phyloP scores from a whole-genome alignment of 305 asterid genomes.

The Stenogyne calaminthoides region DNA sequence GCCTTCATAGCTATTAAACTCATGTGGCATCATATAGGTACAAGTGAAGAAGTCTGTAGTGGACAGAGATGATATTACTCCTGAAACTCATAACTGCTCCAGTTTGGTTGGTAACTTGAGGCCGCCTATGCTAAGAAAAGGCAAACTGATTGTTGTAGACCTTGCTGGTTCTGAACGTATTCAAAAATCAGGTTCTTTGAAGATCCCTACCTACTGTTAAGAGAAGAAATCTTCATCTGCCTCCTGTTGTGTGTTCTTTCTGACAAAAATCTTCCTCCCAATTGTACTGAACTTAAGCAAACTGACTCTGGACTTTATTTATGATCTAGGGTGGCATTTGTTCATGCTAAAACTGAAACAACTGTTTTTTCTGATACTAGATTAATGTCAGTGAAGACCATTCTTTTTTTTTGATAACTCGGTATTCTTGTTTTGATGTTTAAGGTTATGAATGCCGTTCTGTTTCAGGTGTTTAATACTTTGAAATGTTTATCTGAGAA shows the following conservation, averaged over 20 bases:
- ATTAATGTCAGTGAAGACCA: conserved; percentile 7
- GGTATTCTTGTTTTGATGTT: conserved; percentile 23
- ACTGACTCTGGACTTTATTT: conserved; percentile 5
- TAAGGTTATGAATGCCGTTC: conserved; percentile 26
- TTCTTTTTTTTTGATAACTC: conserved; percentile 22
- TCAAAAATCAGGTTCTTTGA: conserved; percentile 79
- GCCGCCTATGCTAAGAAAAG: conserved; percentile 84
- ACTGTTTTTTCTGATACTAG: not conserved
- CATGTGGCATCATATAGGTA: conserved; percentile 55
- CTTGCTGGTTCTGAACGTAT: conserved; percentile 99
- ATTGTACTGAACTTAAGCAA: conserved; percentile 13
- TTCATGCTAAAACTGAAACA: conserved; percentile 4
- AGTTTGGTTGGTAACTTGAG: conserved; percentile 57
- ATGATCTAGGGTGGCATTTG: conserved; percentile 13
- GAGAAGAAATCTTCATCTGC: conserved; percentile 21
- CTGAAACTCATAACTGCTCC: conserved; percentile 57
- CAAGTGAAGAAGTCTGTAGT: conserved; percentile 82
- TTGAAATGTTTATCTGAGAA: conserved; percentile 26
- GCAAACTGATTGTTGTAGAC: conserved; percentile 94
- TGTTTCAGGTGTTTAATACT: conserved; percentile 9
- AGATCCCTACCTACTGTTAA: conserved; percentile 15
- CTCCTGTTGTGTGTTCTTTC: conserved; percentile 5
- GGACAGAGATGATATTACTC: conserved; percentile 60
- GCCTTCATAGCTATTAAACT: conserved; percentile 24
- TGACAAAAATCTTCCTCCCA: not conserved